A percentile compares a stretch with the other conserved stretches of the same genome.
phyloP scores from a whole-genome alignment of 2,329 filamentous ascomycete species.

The Colletotrichum siamense region DNA sequence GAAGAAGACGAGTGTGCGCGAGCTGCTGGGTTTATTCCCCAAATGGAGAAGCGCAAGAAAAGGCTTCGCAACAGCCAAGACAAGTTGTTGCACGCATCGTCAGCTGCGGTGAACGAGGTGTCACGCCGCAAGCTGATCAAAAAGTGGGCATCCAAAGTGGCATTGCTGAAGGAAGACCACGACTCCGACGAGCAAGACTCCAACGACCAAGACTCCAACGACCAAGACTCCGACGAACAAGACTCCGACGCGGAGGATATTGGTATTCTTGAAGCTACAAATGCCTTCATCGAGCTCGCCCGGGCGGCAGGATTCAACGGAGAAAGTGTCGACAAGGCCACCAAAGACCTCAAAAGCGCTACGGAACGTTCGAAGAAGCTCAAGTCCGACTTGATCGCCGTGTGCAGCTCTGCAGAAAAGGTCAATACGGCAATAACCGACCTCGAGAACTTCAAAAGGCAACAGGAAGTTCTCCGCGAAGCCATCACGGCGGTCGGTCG shows the following conservation, averaged over 20 bases:
- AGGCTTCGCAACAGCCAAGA: neutral
- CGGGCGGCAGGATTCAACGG: neutral
- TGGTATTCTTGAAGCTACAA: rapidly evolving
- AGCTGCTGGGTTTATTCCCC: neutral
- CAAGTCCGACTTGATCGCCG: neutral
- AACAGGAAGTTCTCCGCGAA: neutral
- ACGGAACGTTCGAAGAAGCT: neutral
- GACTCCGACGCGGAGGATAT: neutral
- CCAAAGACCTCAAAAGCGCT: neutral
- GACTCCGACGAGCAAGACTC: neutral
- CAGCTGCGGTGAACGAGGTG: neutral
- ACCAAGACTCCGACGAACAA: neutral
- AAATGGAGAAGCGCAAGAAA: neutral
- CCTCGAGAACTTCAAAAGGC: neutral
- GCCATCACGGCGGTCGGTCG: neutral
- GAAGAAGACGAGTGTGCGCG: neutral
- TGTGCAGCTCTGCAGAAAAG: neutral
- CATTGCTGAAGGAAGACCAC: neutral
- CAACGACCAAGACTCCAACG: too few species aligned
- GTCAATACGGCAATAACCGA: neutral
- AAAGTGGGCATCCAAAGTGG: neutral
- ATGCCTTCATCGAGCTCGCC: neutral
- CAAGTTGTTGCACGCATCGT: neutral
- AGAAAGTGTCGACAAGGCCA: neutral
- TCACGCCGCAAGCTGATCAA: neutral